These are phyloP conservation scores for Rosa chinensis DNA, from an alignment of 306 rosid genomes.

Conservation along the genomic window DNA sequence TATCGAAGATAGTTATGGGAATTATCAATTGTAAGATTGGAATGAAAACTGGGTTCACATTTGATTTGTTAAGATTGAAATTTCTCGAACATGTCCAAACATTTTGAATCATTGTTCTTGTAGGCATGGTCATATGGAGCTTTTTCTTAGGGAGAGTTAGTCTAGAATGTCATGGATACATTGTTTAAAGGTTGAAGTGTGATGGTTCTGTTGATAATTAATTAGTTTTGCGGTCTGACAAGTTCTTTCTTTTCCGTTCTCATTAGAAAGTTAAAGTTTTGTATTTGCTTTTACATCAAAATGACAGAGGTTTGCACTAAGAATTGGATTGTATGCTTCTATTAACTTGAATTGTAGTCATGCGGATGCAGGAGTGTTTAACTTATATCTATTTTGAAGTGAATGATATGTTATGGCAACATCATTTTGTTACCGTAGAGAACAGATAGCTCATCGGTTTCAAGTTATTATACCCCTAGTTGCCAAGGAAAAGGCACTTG, in stretches of 20 bases:
- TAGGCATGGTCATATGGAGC: not conserved
- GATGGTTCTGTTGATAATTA: not conserved
- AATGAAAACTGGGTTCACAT: conserved; percentile 31
- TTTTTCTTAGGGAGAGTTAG: not conserved
- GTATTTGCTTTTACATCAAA: not conserved
- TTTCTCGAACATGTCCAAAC: not conserved
- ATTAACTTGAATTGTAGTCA: not conserved
- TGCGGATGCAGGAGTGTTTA: not conserved
- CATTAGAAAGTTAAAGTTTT: not conserved
- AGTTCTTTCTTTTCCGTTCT: not conserved
- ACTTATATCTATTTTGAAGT: not conserved
- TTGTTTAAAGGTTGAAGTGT: not conserved
- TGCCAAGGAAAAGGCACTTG: not conserved
- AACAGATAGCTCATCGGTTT: not conserved
- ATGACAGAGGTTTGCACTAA: not conserved
- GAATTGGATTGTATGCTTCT: not conserved
- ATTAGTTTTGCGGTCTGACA: not conserved
- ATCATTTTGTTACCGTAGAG: not conserved
- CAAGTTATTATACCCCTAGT: not conserved
- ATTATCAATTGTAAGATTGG: conserved; percentile 47
- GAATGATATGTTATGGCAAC: no score
- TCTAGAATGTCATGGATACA: not conserved
- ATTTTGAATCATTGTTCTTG: not conserved
- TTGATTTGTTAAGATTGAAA: not conserved
- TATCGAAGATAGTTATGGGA: conserved; percentile 49